These are phyloP conservation scores for Botrytis deweyae DNA, from an alignment of 2,329 filamentous ascomycete species.

Conservation along the genomic window DNA sequence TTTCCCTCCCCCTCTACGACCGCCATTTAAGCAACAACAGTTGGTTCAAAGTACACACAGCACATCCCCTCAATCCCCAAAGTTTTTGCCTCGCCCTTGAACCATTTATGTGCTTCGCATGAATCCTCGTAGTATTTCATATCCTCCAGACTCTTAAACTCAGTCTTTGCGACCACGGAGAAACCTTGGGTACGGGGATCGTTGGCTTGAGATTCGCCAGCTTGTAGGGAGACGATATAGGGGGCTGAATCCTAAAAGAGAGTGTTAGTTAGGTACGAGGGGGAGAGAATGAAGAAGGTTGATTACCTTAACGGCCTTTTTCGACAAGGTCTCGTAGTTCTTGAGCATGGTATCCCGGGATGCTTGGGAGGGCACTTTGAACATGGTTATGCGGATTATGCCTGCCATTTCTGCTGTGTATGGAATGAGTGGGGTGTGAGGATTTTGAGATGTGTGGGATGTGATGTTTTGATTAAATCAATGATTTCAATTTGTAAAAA, in stretches of 20 bases:
- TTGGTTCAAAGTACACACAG: conserved; percentile 37
- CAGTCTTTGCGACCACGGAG: conserved; percentile 52
- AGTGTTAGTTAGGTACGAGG: background rate
- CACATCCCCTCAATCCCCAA: conserved; percentile 32
- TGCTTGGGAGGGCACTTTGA: conserved; percentile 51
- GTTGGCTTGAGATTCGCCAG: conserved; percentile 45
- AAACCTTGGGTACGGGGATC: conserved; percentile 56
- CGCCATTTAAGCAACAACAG: conserved; percentile 18
- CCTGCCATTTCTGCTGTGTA: conserved; percentile 20
- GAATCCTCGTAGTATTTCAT: conserved; percentile 60
- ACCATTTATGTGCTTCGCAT: conserved; percentile 53
- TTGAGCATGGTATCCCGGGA: conserved; percentile 46
- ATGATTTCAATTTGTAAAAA: background rate
- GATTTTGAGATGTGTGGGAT: conserved; percentile 29
- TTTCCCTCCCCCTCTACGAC: background rate
- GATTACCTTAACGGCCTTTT: conserved; percentile 46
- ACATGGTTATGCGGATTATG: conserved; percentile 52
- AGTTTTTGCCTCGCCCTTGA: conserved; percentile 40
- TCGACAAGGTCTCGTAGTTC: conserved; percentile 38
- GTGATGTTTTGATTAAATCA: background rate
- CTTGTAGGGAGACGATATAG: conserved; percentile 54
- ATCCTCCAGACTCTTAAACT: conserved; percentile 54
- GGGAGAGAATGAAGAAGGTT: background rate
- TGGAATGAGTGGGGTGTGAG: background rate
- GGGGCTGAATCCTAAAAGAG: conserved; percentile 52